These are phyloP conservation scores for Podila epicladia DNA, from an alignment of 192 early-diverging fungal species.

Conservation along the genomic window DNA sequence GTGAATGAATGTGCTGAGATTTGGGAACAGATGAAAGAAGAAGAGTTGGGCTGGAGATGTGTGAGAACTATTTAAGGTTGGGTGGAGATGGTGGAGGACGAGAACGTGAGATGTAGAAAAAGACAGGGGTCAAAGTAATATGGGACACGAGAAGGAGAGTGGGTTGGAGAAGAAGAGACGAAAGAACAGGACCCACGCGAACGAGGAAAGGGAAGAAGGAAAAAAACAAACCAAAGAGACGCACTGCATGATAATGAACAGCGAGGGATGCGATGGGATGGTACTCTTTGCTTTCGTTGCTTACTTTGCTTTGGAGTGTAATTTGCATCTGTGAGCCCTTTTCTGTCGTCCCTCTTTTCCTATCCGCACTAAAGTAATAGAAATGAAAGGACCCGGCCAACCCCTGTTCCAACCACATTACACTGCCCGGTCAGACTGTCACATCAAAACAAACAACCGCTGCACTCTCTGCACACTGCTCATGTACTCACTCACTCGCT, in stretches of 20 bases:
- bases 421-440: too few species aligned
- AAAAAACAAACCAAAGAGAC: constrained; percentile 52
- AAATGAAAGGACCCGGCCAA: too few species aligned
- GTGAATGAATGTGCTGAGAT: background rate
- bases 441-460: background rate
- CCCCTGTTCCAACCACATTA: too few species aligned
- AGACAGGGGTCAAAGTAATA: background rate
- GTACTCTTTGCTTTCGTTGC: too few species aligned
- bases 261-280: background rate
- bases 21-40: constrained; percentile 15
- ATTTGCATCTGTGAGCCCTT: background rate
- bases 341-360: background rate
- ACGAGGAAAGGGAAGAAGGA: background rate
- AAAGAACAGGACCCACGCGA: constrained; percentile 4
- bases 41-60: background rate
- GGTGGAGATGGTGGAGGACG: background rate
- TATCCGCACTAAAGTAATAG: background rate
- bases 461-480: too few species aligned
- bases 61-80: too few species aligned
- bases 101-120: background rate
- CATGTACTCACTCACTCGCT: background rate
- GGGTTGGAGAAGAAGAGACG: background rate
- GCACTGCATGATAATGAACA: background rate
- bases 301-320: background rate
- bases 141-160: too few species aligned